Evolutionary conservation across 305 asterid species (phyloP), one percentile per base, ranked within the genome.

Genomic region (Striga hermonthica): DNA sequence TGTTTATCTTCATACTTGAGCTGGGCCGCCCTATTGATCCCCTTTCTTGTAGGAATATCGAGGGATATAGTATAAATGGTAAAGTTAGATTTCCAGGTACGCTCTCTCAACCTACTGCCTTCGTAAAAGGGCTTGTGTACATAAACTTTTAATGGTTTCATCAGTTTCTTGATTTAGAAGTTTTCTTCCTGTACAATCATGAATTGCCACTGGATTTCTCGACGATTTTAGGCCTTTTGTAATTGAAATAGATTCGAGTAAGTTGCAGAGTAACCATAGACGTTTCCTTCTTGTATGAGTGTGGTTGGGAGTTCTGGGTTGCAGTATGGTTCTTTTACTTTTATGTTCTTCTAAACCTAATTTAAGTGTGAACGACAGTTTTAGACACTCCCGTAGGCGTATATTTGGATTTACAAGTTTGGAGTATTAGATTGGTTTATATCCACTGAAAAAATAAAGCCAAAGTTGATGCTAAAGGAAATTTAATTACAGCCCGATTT

Each of bases 51-150:
- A 86, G 95, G 88, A 77, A 75, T 61, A 76, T 68, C 37, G 95
- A 82, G 59, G 95, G 87, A 28, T 79, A 70, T 61, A 79, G 77
- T 54, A 70, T 86, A n/a, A 86, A 78, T 55, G 95, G 95, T 6
- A 81, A 80, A 79, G 84, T 84, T 48, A 84, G 78, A 76, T 78
- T 86, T 67, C 84, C 90, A 82, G 95, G 95, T 86, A 77, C 16
- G 64, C 10, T 54, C 64, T 66, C 50, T 53, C 41, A 9, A 60
- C 59, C 16, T 55, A 10, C 63, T 31, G 34, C n/a, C 31, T 12
- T 11, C 11, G 9, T 50, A 47, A 49, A 14, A 56, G 70, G 49
- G 52, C 40, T 72, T 60, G 39, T 49, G 28, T 22, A 35, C 36
- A n/a, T 15, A 28, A 28, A 11, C 35, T 65, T 69, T 3, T 53